Percentiles rank a stretch among this genome's conserved stretches.
phyloP scores from a whole-genome alignment of 2,329 filamentous ascomycete species.

The Neodidymelliopsis sp. region DNA sequence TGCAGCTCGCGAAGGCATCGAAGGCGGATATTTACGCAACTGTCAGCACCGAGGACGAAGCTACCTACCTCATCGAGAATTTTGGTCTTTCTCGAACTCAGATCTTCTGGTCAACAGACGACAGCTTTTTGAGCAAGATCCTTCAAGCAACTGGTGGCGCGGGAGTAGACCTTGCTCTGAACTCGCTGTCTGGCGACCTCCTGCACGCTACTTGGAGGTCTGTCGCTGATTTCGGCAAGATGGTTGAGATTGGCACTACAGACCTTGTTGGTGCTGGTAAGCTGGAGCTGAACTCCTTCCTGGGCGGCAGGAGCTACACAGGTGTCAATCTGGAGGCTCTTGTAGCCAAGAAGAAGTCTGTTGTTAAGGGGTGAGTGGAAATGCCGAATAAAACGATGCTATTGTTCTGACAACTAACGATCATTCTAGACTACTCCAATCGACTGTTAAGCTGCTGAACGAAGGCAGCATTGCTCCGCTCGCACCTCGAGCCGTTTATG shows the following conservation, averaged over 20 bases:
- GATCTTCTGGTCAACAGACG: slow-evolving; percentile 30
- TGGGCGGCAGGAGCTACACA: no score
- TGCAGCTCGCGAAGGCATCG: slow-evolving; percentile 21
- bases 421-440: no score
- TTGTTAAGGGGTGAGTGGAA: no score
- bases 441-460: no score
- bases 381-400: no score
- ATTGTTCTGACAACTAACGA: no score
- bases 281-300: no score
- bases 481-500: no score
- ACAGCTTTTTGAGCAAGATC: slow-evolving; percentile 3
- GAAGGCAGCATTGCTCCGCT: no score
- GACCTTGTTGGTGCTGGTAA: no score
- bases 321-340: no score
- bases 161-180: slow-evolving; percentile 43
- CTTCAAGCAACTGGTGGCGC: slow-evolving; percentile 21
- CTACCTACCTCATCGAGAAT: slow-evolving; percentile 13
- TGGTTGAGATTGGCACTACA: slow-evolving; percentile 21
- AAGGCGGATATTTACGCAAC: slow-evolving; percentile 20
- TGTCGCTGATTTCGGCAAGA: slow-evolving; percentile 36
- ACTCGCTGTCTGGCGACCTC: slow-evolving; percentile 28
- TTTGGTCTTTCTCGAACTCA: slow-evolving; percentile 10
- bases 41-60: slow-evolving; percentile 12
- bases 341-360: no score
- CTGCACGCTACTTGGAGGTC: slow-evolving; percentile 29